Base-by-base conservation (phyloP, 306 rosid genomes). In the Dryas drummondii region DNA sequence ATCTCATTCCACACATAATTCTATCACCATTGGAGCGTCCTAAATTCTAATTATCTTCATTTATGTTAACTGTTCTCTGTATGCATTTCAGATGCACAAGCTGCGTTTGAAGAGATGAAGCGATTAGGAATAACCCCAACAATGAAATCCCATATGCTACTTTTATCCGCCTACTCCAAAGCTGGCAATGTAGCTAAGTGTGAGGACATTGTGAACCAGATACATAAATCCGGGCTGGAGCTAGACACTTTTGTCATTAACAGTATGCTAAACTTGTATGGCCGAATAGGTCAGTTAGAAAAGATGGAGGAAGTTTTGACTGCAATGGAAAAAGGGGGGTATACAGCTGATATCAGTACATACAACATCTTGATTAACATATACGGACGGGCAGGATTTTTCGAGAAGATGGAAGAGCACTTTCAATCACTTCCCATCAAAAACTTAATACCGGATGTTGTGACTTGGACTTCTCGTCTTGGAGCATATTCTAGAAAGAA, bases 131-230 rank as follows among this genome's bases (percentile, higher is more conserved):
- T 94, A 61, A 90, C 85, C 42, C 97, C 96, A 77, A 92, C 97
- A 49, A 90, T 90, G 93, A 94, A 92, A 79, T 94, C 99, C 72
- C 97, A 92, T 76, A 90, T 92, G 99, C 89, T 92, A 66, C 97
- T 94, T 77, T 66, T 90, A 16, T 90, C 93, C 10, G 97, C 97
- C 60, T 89, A 87, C 84, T 92, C 97, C 15, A 87, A 81, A 77
- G 63, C 83, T 3, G 90, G 99, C 12, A 90, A 82, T 58, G 88
- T 87, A 61, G 80, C 82, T 12, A 92, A 86, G 80, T 94, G 97
- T 70, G 99, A 92, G 74, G 90, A 87, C 51, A 84, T 92, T 48
- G 87, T 94, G 13, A 84, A 84, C 81, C 97, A 84, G 79, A 84
- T 94, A 82, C 92, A 71, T 15, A 82, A 87, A 70, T 89, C 93